Base-by-base conservation (phyloP, 208 protist genomes). In the Acanthamoeba culbertsoni region DNA sequence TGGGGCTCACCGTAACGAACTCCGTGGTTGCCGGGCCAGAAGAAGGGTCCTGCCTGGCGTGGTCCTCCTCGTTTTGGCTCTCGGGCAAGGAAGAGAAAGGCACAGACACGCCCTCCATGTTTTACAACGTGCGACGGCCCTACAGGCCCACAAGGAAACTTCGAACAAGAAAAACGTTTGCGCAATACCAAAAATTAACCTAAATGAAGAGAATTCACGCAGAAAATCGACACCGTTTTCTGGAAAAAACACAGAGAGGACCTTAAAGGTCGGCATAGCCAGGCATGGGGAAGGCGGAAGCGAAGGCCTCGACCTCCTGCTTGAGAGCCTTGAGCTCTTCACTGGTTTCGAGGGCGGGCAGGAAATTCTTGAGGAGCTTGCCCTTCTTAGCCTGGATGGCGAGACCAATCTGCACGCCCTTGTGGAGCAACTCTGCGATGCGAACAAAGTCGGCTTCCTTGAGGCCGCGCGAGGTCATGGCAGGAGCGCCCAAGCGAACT, bases 401-500 rank as follows among this genome's bases (percentile, higher is more conserved):
- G 43, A 98, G 90, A 68, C 96, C 95, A 51, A 99, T 93, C 94
- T 98, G 37, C 1, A 99, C 94, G 53, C 95, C 97, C 48, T 97
- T 96, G 90, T 98, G 95, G 0, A 99, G 96, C 45, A 99, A 98
- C 35, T 97, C 96, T 23, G 97, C 98, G 28, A 99, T 97, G 12
- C 86, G 73, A 43, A 62, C 91, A 93, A 99, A 98, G 93, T 99
- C 98, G 18, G 45, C 68, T 96, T 99, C 98, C 42, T 93, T 94
- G 93, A 99, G 96, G 33, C 98, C 98, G 62, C 99, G 98, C 23
- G 98, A 97, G 2, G 99, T 99, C n/a, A 99, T 95, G 10, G 98
- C 98, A 31, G 98, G 97, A 23, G 98, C 98, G 75, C 99, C 99
- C 12, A 99, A 92, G 86, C 99, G 98, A 26, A 99, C 97, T 55